Base-by-base conservation (phyloP, 164 flowering plant genomes). In the Litsea cubeba region DNA sequence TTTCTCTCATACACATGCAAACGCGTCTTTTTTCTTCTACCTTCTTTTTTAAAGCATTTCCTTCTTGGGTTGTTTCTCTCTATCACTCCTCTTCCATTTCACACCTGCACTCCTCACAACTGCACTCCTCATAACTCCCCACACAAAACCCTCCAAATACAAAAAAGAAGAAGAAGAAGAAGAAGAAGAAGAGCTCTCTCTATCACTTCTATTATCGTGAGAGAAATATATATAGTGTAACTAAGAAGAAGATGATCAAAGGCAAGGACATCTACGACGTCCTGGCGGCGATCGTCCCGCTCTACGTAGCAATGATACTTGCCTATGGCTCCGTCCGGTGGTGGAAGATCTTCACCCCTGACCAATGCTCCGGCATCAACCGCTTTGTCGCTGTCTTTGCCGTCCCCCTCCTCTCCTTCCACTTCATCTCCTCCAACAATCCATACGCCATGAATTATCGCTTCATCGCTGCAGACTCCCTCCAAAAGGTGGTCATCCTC, bases 301-400 rank as follows among this genome's bases (percentile, higher is more conserved):
- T 94, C 0, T 94, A 94, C 60, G 98, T 94, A 0, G 97, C 98
- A 32, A 94, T 94, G 98, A 77, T 91, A 49, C 72, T 94, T 10
- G 98, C 95, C 40, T 95, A 95, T 68, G 98, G 97, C 12, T 95
- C 99, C 0, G 98, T 95, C 26, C 76, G 87, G 51, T 93, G 99
- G 99, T 93, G 99, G 98, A 88, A 87, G 66, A 91, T 95, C 82
- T 95, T 95, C 86, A 87, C 97, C 1, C 94, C 96, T 0, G 98
- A 93, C 8, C 99, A 95, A 49, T 95, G 99, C 84, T 84, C 98
- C 62, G 99, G 99, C 57, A 95, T 95, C 71, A 93, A 93, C 82
- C 93, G 98, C 1, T 95, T 93, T 72, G 99, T 95, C 3, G 97
- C 98, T 0, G 94, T 95, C 17, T 95, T 93, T 60, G 99, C 99